Evolutionary conservation across 805 yeast species (phyloP).

Genomic region (Sugiyamaella smithiae): DNA sequence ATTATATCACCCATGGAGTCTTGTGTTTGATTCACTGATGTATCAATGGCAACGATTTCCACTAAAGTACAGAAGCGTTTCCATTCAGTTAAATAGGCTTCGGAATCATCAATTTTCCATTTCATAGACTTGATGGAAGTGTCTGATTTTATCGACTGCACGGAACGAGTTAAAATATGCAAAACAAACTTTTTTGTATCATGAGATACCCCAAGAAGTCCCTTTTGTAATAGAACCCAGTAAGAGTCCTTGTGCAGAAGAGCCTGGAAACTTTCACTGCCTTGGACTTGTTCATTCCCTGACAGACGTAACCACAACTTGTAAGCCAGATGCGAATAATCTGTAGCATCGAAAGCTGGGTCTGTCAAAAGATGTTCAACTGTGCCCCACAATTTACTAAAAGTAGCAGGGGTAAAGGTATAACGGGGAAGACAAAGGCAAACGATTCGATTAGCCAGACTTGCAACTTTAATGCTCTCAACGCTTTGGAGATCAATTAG

Average conservation of each 20-base stretch:
- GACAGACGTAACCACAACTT: slow-evolving; percentile 25
- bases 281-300: neutral
- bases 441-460: neutral
- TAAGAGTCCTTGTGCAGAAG: slow-evolving; percentile 34
- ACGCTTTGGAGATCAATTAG: neutral
- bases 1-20: slow-evolving; percentile 69
- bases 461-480: neutral
- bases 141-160: slow-evolving; percentile 38
- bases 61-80: slow-evolving; percentile 66
- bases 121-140: slow-evolving; percentile 41
- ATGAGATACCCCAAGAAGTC: slow-evolving; percentile 54
- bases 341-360: neutral
- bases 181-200: slow-evolving; percentile 68
- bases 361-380: neutral
- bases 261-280: slow-evolving; percentile 11
- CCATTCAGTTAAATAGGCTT: slow-evolving; percentile 55
- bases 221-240: slow-evolving; percentile 58
- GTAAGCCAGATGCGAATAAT: slow-evolving; percentile 16
- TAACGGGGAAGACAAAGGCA: neutral
- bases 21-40: slow-evolving; percentile 80
- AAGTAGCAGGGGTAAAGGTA: neutral
- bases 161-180: slow-evolving; percentile 60
- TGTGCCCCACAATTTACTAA: neutral
- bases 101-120: slow-evolving; percentile 41
- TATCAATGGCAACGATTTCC: slow-evolving; percentile 79